Base-by-base conservation (phyloP, 2,329 filamentous ascomycete genomes). In the Paraphaeosphaeria sporulosa region DNA sequence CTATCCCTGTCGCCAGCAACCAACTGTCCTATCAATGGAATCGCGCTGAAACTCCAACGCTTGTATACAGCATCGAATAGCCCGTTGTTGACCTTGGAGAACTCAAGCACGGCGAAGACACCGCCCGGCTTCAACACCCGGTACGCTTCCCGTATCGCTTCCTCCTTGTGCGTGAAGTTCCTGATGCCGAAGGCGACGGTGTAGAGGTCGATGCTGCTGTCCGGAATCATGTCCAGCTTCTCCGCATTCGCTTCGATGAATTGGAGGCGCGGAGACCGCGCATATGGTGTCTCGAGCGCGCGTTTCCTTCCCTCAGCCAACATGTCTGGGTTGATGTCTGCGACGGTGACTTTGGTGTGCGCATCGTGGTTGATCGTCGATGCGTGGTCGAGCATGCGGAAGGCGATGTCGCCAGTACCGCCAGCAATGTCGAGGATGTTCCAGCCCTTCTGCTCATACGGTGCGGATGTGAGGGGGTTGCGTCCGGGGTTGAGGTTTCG, bases 141-240 rank as follows among this genome's bases (percentile, higher is more conserved):
- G 79, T 89, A 89, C 0, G 95, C 95, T 76, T 98, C 94, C 38
- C 84, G 81, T 59, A 99, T 81, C 0, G 94, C 96, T 0, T 86
- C 86, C 50, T 91, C 89, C 75, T 97, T 96, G 80, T 97, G 89
- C 57, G 92, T 95, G 81, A 99, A 99, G 80, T 99, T 99, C 54
- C 95, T 87, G 76, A 99, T 98, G 34, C 95, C 95, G 73, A 99
- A 99, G 0, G 94, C 93, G 3, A 99, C 95, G 0, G 95, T 99
- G 82, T 99, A 99, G 5, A 99, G 85, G 77, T 99, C 95, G 57
- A 98, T 84, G n/a, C 86, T 90, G 73, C 85, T 84, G 70, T 87
- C 83, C 2, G 89, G 84, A 57, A 97, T 86, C 71, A 65, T 85
- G 55, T 78, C 80, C 32, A 98, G 86, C 52, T 87, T 81, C 74